Evolutionary conservation across 169 alveolate species (phyloP), one percentile per base, ranked within the genome.

Genomic region (Cryptosporidium bovis): DNA sequence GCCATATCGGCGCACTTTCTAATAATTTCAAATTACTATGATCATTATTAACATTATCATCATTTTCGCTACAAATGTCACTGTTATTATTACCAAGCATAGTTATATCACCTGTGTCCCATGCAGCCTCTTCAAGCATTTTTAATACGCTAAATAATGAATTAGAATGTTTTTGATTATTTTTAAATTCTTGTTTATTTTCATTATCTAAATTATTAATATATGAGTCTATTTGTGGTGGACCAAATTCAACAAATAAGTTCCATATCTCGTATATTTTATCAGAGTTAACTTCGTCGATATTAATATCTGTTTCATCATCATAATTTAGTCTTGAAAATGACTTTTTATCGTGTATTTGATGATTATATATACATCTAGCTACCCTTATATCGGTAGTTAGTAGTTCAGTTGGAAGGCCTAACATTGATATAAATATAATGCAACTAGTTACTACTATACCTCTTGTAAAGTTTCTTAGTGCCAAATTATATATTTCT

Each of bases 81-180:
- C 82, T 53, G 12, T 36, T 13, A 16, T 40, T n/a, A 1, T 12
- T 50, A 34, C 10, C 27, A 20, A 18, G 31, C 1, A 40, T n/a
- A 18, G 46, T 44, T 34, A 77, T 77, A 24, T 77, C 87, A 8
- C 87, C 87, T 18, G 33, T 62, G 20, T 93, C 93, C 95, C 95
- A 93, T 27, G 95, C 92, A 18, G 94, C 94, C 24, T 92, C 93
- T 65, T 91, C 95, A 44, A 91, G 87, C 91, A 91, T 92, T 51
- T 60, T 77, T 36, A 77, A 62, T 15, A 62, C 71, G 2, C n/a
- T 44, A 36, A 77, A 62, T 31, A 77, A 77, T 15, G 77, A 56
- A 48, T 56, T 77, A 1, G 71, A 60, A 27, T 77, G 40, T 20
- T 62, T 77, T 36, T 56, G 71, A 50, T 77, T 77, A n/a, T 56